These are phyloP conservation scores for Paecilomyces dactylethromorphus DNA, from an alignment of 2,329 filamentous ascomycete genomes.

Conservation along the genomic window DNA sequence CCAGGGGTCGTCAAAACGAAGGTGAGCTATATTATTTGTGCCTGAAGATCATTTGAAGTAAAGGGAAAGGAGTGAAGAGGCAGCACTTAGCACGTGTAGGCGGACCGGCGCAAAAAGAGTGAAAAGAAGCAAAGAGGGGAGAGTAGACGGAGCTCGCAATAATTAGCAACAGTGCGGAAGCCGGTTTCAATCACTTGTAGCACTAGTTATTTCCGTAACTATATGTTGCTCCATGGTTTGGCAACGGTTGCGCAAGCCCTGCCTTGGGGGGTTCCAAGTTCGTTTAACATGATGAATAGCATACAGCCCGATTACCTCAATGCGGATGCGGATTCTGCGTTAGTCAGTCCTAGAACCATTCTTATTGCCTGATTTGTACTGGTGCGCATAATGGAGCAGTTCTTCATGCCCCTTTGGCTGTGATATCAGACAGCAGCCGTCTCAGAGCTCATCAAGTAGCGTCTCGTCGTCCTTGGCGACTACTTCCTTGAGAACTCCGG, in stretches of 20 bases:
- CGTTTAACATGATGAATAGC: background rate
- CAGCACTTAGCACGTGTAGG: background rate
- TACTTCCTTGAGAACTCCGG: background rate
- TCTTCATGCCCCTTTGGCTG: background rate
- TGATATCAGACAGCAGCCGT: background rate
- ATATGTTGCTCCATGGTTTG: background rate
- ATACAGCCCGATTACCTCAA: background rate
- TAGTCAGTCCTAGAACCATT: background rate
- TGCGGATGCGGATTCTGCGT: background rate
- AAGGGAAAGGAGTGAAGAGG: background rate
- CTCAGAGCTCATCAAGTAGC: background rate
- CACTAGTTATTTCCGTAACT: background rate
- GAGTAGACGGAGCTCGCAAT: background rate
- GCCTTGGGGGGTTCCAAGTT: background rate
- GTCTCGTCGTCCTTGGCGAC: slow-evolving; percentile 36
- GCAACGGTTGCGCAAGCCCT: background rate
- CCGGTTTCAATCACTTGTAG: background rate
- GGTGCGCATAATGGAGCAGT: background rate
- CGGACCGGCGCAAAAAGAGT: background rate
- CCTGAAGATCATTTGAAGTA: background rate
- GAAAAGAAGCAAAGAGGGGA: background rate
- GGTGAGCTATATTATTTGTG: background rate
- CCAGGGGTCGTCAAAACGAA: background rate
- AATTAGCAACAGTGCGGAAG: background rate
- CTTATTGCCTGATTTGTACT: background rate